Conservation (phyloP, 1,139 yeast species). For the Protomyces lactucae-debilis region DNA sequence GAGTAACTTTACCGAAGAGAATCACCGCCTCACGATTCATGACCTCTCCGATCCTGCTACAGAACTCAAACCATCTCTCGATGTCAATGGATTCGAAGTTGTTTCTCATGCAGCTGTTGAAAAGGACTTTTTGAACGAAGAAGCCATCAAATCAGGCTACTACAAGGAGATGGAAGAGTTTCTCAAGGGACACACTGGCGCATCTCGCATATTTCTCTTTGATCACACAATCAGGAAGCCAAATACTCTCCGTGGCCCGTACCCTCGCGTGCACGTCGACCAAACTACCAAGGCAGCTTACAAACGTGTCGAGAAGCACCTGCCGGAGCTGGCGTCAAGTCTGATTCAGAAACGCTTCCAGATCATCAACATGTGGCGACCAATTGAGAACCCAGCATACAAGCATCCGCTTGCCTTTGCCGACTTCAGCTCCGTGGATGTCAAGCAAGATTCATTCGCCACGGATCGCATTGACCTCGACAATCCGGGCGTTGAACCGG, state of each 20-base stretch:
- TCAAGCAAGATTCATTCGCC: constrained; percentile 31
- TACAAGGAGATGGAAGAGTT: constrained; percentile 19
- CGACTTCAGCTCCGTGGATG: constrained; percentile 30
- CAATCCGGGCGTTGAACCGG: constrained; percentile 32
- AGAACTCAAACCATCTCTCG: constrained; percentile 6
- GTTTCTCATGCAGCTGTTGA: neutral
- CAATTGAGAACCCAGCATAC: constrained; percentile 32
- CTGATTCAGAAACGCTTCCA: constrained; percentile 33
- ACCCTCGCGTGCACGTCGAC: constrained; percentile 34
- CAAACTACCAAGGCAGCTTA: constrained; percentile 35
- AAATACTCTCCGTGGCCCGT: constrained; percentile 34
- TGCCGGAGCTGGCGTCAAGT: constrained; percentile 33
- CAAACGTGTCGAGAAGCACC: constrained; percentile 33
- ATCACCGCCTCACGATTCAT: neutral
- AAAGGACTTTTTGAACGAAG: constrained; percentile 4
- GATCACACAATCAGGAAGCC: constrained; percentile 35
- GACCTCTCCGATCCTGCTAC: neutral
- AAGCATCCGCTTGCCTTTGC: constrained; percentile 35
- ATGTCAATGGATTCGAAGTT: constrained; percentile 15
- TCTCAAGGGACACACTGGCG: constrained; percentile 22
- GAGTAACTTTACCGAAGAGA: constrained; percentile 4
- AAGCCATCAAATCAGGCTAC: constrained; percentile 9
- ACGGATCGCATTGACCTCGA: constrained; percentile 31
- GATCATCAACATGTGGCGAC: constrained; percentile 36
- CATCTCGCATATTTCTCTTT: constrained; percentile 32